phyloP scores from a whole-genome alignment of 2,329 filamentous ascomycete species.

The Apiospora sp. region DNA sequence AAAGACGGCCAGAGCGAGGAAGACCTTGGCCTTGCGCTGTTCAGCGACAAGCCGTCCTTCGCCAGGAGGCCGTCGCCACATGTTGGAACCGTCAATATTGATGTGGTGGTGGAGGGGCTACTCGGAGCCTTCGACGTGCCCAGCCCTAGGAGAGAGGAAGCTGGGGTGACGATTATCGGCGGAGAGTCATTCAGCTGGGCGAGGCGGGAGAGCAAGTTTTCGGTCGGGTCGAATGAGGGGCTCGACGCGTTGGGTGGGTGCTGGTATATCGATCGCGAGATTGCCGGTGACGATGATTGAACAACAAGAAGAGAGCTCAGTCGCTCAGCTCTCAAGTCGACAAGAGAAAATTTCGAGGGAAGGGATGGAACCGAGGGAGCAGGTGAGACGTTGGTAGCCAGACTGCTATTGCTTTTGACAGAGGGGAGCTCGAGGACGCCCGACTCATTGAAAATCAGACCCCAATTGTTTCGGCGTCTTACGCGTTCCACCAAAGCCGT shows the following conservation, averaged over 20 bases:
- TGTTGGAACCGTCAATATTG: conserved; percentile 47
- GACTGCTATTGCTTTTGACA: conserved; percentile 9
- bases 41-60: conserved; percentile 56
- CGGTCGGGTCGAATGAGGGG: neutral
- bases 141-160: conserved; percentile 11
- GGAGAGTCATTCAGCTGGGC: neutral
- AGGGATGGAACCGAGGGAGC: conserved; percentile 16
- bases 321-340: neutral
- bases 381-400: neutral
- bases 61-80: conserved; percentile 66
- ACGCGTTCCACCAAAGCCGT: conserved; percentile 6
- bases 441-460: conserved; percentile 20
- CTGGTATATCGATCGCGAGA: neutral
- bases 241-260: neutral
- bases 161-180: conserved; percentile 13
- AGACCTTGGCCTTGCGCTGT: conserved; percentile 44
- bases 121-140: conserved; percentile 3
- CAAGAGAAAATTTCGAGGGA: neutral
- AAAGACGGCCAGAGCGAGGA: conserved; percentile 58
- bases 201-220: neutral
- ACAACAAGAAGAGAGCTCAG: neutral
- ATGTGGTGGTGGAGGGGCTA: conserved; percentile 16
- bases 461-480: conserved; percentile 19
- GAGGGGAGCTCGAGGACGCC: conserved; percentile 4
- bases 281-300: neutral